Evolutionary conservation across 129 eudicot genomes (phyloP).

Genomic region (Kitagawia praeruptora): DNA sequence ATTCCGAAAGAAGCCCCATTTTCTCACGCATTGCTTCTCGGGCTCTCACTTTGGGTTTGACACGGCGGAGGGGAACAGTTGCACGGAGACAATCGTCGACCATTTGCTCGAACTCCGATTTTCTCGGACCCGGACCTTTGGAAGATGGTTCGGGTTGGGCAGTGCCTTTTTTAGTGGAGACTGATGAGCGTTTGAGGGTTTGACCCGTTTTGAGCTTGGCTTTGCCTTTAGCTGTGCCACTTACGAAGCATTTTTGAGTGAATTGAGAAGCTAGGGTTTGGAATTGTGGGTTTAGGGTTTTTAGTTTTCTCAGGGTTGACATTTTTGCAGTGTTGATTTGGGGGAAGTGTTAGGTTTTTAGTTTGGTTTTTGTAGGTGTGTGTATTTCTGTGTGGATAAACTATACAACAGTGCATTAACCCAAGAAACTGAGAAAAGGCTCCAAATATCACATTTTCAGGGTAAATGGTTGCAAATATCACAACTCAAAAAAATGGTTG

Average conservation of each 20-base stretch:
- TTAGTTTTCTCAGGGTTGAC: conserved; percentile 25
- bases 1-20: conserved; percentile 69
- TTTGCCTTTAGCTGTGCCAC: conserved; percentile 78
- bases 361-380: not conserved
- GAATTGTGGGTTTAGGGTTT: conserved; percentile 30
- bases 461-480: too few species aligned
- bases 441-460: too few species aligned
- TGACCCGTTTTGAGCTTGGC: conserved; percentile 55
- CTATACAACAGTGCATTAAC: too few species aligned
- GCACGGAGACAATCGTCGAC: conserved; percentile 57
- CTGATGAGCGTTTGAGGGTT: conserved; percentile 42
- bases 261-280: conserved; percentile 42
- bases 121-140: conserved; percentile 29
- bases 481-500: too few species aligned
- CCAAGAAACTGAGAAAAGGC: too few species aligned
- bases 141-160: conserved; percentile 19
- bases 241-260: conserved; percentile 57
- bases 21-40: conserved; percentile 76
- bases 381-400: too few species aligned
- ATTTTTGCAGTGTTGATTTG: not conserved
- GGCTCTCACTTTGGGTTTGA: conserved; percentile 59
- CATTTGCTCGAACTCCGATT: conserved; percentile 46
- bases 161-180: conserved; percentile 48
- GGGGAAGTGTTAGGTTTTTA: not conserved
- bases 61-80: conserved; percentile 40